Conservation (phyloP, 2,329 filamentous ascomycete species). For the Colletotrichum tofieldiae region DNA sequence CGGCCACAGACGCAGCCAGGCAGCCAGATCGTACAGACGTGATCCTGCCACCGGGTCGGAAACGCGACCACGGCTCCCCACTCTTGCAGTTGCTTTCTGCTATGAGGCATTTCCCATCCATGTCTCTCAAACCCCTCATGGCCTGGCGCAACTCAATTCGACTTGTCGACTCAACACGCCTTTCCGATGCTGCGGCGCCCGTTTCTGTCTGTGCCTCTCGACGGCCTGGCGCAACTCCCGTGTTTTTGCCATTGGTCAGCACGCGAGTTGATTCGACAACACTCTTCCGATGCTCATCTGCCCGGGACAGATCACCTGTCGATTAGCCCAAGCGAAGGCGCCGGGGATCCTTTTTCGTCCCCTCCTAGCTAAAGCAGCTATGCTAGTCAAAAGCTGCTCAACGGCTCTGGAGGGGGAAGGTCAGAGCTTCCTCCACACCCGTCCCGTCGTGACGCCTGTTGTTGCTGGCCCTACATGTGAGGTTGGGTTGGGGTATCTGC, state of each 20-base stretch:
- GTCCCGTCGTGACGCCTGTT: constrained; percentile 5
- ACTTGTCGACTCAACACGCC: constrained; percentile 8
- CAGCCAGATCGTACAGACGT: constrained; percentile 30
- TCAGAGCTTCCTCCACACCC: constrained; percentile 34
- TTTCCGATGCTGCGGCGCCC: constrained; percentile 36
- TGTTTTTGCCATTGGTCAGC: constrained; percentile 20
- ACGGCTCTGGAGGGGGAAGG: neutral
- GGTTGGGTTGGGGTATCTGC: constrained; percentile 39
- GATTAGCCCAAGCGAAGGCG: constrained; percentile 22
- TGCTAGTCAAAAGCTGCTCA: constrained; percentile 34
- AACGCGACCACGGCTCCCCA: constrained; percentile 35
- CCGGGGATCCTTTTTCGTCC: constrained; percentile 17
- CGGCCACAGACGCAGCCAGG: constrained; percentile 6
- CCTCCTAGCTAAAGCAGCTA: constrained; percentile 25
- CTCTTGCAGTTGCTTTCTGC: constrained; percentile 24
- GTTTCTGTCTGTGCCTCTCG: constrained; percentile 26
- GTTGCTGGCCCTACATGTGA: constrained; percentile 31
- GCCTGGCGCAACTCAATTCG: constrained; percentile 8
- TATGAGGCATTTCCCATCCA: constrained; percentile 43
- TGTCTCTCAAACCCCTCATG: constrained; percentile 40
- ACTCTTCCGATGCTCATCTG: constrained; percentile 19
- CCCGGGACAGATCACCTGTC: constrained; percentile 26
- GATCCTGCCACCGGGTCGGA: constrained; percentile 35
- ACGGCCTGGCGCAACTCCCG: constrained; percentile 16
- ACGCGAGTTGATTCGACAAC: constrained; percentile 20